phyloP scores from a whole-genome alignment of 352 stramenopile species.

The Globisporangium echinulatum region DNA sequence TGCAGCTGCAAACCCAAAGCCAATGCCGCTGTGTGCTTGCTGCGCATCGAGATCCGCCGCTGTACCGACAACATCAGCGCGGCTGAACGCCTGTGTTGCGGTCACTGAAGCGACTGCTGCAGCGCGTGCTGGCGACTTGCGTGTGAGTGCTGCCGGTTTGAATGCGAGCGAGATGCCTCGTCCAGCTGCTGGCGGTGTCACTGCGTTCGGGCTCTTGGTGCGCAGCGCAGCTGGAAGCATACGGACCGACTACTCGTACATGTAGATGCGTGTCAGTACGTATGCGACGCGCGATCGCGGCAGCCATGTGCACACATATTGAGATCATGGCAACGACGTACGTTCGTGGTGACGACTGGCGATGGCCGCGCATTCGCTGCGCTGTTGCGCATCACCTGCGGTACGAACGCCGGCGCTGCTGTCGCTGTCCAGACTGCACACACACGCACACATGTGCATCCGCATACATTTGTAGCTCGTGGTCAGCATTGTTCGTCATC shows the following conservation, averaged over 20 bases:
- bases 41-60: background rate
- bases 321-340: constrained; percentile 14
- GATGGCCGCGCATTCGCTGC: background rate
- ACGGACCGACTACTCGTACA: constrained; percentile 19
- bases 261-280: background rate
- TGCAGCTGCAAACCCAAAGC: constrained; percentile 34
- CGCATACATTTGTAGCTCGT: no score
- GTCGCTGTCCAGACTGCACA: constrained; percentile 42
- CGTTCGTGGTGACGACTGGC: constrained; percentile 13
- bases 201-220: constrained; percentile 29
- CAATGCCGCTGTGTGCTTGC: background rate
- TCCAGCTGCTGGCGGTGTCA: constrained; percentile 4
- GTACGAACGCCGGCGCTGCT: constrained; percentile 41
- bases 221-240: constrained; percentile 48
- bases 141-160: constrained; percentile 44
- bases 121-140: constrained; percentile 15
- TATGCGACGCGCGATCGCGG: background rate
- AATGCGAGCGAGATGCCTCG: constrained; percentile 45
- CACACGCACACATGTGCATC: no score
- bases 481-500: no score
- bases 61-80: background rate
- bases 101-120: background rate
- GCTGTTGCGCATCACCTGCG: constrained; percentile 21
- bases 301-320: no score
- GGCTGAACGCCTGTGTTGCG: background rate